Percentiles rank a stretch among this genome's conserved stretches.
phyloP scores from a whole-genome alignment of 352 stramenopile genomes.

The Pythium diclinum region DNA sequence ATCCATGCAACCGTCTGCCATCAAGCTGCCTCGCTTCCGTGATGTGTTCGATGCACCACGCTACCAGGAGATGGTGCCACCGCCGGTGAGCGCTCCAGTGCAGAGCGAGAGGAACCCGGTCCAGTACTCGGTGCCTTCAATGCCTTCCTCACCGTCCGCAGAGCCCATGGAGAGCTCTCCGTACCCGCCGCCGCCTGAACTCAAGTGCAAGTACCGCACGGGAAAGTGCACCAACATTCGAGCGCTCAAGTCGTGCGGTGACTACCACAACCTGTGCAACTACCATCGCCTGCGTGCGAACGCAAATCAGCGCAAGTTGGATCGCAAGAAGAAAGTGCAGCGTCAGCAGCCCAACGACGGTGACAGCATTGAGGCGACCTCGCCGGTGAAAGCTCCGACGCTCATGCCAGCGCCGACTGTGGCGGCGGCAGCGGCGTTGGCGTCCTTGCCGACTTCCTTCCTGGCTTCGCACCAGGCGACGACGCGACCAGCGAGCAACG shows the following conservation, averaged over 20 bases:
- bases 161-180: slow-evolving; percentile 19
- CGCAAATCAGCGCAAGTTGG: slow-evolving; percentile 78
- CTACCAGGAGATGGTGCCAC: slow-evolving; percentile 4
- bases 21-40: slow-evolving; percentile 63
- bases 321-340: slow-evolving; percentile 82
- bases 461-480: slow-evolving; percentile 1
- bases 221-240: slow-evolving; percentile 72
- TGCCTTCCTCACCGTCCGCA: slow-evolving; percentile 18
- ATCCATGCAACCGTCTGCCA: neutral
- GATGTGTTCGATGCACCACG: slow-evolving; percentile 44
- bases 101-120: neutral
- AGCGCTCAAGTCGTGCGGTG: slow-evolving; percentile 71
- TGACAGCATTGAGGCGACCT: slow-evolving; percentile 6
- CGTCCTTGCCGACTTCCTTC: slow-evolving; percentile 20
- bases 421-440: slow-evolving; percentile 25
- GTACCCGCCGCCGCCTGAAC: slow-evolving; percentile 26
- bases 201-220: slow-evolving; percentile 84
- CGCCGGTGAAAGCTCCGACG: slow-evolving; percentile 6
- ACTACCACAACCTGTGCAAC: slow-evolving; percentile 84
- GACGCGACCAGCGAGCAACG: neutral
- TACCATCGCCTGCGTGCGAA: slow-evolving; percentile 78
- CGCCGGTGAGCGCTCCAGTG: neutral
- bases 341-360: slow-evolving; percentile 34
- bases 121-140: slow-evolving; percentile 13
- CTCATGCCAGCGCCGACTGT: slow-evolving; percentile 3